Conservation (phyloP, 306 rosid species). For the Pyrus betulifolia region DNA sequence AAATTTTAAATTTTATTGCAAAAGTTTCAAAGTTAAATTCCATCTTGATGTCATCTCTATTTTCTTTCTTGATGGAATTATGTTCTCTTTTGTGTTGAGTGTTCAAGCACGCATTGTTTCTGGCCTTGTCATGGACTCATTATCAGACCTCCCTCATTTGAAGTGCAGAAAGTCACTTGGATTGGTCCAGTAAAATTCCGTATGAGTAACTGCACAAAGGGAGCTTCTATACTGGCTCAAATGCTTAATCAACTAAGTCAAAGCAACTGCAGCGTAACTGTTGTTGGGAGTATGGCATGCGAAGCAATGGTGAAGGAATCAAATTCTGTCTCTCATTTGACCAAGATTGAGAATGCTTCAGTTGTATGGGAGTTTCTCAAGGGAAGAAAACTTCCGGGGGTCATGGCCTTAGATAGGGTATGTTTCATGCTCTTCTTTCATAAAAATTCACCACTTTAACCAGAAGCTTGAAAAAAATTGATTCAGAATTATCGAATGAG, state of each 20-base stretch:
- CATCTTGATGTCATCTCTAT: constrained; percentile 4
- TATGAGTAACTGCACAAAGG: constrained; percentile 30
- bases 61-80: neutral
- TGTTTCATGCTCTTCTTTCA: constrained; percentile 8
- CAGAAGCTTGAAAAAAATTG: neutral
- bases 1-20: neutral
- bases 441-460: constrained; percentile 2
- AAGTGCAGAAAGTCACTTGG: constrained; percentile 65
- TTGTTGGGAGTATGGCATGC: constrained; percentile 59
- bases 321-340: constrained; percentile 30
- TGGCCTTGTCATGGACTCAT: neutral
- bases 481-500: neutral
- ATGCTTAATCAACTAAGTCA: constrained; percentile 45
- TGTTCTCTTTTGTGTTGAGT: neutral
- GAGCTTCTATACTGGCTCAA: constrained; percentile 58
- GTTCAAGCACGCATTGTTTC: neutral
- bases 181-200: constrained; percentile 73
- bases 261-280: constrained; percentile 48
- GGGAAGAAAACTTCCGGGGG: constrained; percentile 85
- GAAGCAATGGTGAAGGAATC: constrained; percentile 45
- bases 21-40: neutral
- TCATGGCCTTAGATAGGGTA: constrained; percentile 73
- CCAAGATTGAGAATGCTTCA: constrained; percentile 61
- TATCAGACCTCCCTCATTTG: constrained; percentile 3
- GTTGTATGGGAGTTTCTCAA: constrained; percentile 88